Evolutionary conservation across 176 grass and related monocot species (phyloP).

Genomic region (Stipa capillata): DNA sequence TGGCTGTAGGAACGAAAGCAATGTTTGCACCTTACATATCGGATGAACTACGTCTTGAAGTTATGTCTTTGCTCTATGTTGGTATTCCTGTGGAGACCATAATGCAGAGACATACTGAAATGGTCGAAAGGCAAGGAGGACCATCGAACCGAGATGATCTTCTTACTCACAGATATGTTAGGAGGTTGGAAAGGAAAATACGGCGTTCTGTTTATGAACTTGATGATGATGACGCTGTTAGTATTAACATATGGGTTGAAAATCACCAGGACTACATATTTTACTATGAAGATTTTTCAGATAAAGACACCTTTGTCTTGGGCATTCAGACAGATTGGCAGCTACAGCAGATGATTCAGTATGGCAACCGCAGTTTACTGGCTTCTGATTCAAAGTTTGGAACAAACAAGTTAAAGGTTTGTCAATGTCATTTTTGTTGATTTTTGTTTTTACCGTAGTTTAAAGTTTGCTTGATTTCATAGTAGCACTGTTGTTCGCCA

Average conservation of each 20-base stretch:
- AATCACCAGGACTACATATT: slow-evolving; percentile 76
- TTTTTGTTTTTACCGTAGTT: slow-evolving; percentile 9
- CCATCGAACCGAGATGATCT: slow-evolving; percentile 93
- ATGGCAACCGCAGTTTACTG: slow-evolving; percentile 67
- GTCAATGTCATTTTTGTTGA: not conserved
- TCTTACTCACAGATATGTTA: slow-evolving; percentile 95
- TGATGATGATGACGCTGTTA: slow-evolving; percentile 66
- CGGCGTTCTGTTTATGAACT: slow-evolving; percentile 64
- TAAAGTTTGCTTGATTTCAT: slow-evolving; percentile 29
- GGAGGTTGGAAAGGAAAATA: slow-evolving; percentile 94
- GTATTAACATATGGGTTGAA: slow-evolving; percentile 73
- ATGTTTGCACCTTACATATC: slow-evolving; percentile 98
- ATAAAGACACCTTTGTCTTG: slow-evolving; percentile 63
- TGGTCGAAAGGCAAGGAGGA: slow-evolving; percentile 75
- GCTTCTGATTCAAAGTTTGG: slow-evolving; percentile 88
- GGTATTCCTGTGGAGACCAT: slow-evolving; percentile 91
- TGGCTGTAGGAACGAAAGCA: slow-evolving; percentile 75
- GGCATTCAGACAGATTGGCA: slow-evolving; percentile 98
- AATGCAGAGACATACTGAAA: slow-evolving; percentile 86
- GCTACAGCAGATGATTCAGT: slow-evolving; percentile 92
- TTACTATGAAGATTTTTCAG: slow-evolving; percentile 80
- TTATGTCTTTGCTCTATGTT: slow-evolving; percentile 87
- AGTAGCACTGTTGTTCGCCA: slow-evolving; percentile 12
- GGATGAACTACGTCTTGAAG: slow-evolving; percentile 75
- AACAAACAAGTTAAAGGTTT: slow-evolving; percentile 90